Conservation (phyloP, 345 rosid species). For the Jatropha curcas region DNA sequence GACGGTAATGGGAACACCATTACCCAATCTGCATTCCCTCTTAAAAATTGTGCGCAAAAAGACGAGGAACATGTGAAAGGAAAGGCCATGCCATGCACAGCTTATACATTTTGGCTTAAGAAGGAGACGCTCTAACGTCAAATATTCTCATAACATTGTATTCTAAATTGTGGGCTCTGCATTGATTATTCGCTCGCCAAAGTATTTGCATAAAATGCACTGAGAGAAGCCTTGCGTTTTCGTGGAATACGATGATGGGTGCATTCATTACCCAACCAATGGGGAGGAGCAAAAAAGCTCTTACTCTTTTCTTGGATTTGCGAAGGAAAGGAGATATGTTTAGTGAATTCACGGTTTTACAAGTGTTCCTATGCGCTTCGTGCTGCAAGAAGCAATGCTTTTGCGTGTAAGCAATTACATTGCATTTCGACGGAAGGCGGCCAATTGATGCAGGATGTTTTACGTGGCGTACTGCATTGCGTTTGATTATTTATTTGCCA, state of each 20-base stretch:
- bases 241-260: conserved; percentile 75
- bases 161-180: conserved; percentile 52
- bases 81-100: conserved; percentile 54
- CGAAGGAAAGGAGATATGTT: conserved; percentile 41
- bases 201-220: conserved; percentile 75
- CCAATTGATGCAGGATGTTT: conserved; percentile 49
- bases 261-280: conserved; percentile 37
- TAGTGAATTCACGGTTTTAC: conserved; percentile 73
- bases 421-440: conserved; percentile 55
- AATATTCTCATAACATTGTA: conserved; percentile 60
- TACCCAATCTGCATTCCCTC: conserved; percentile 34
- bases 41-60: conserved; percentile 51
- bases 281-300: conserved; percentile 46
- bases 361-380: conserved; percentile 67
- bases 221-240: conserved; percentile 59
- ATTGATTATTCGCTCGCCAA: conserved; percentile 43
- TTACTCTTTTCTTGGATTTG: conserved; percentile 51
- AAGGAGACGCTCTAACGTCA: conserved; percentile 41
- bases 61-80: conserved; percentile 34
- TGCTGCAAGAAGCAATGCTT: conserved; percentile 38
- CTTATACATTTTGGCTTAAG: conserved; percentile 38
- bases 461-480: conserved; percentile 74
- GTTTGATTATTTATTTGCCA: conserved; percentile 80
- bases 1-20: not conserved
- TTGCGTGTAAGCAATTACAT: conserved; percentile 65